Evolutionary conservation across 441 rosid species (phyloP).

Genomic region (Eutrema salsugineum): DNA sequence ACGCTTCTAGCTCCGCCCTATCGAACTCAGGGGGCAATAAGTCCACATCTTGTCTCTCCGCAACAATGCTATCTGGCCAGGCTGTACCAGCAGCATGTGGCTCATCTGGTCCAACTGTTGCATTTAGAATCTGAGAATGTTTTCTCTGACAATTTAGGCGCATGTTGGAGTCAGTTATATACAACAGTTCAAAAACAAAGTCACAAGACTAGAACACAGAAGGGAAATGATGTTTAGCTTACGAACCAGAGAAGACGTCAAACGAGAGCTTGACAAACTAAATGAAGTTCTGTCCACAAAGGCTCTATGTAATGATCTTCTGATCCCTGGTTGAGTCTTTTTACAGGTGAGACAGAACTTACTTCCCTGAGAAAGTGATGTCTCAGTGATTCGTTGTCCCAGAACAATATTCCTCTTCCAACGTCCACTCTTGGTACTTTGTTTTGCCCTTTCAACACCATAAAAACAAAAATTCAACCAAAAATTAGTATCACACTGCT

Average conservation of each 20-base stretch:
- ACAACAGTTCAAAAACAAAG: not conserved
- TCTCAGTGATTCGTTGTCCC: conserved; percentile 33
- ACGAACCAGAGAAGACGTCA: conserved; percentile 44
- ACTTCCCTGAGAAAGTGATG: conserved; percentile 32
- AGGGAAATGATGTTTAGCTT: conserved; percentile 11
- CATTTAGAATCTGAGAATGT: conserved; percentile 47
- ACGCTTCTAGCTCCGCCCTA: conserved; percentile 46
- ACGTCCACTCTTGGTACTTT: conserved; percentile 32
- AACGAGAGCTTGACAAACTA: conserved; percentile 41
- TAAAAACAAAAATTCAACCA: not conserved
- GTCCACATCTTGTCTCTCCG: conserved; percentile 73
- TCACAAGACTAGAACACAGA: not conserved
- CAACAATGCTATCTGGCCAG: conserved; percentile 72
- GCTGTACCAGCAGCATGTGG: conserved; percentile 95
- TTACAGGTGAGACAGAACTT: conserved; percentile 46
- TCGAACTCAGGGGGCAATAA: conserved; percentile 47
- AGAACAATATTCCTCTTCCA: conserved; percentile 37
- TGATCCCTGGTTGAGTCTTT: conserved; percentile 34
- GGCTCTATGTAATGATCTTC: conserved; percentile 40
- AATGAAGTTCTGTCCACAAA: conserved; percentile 61
- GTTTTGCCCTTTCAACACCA: conserved; percentile 43
- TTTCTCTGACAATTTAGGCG: conserved; percentile 42
- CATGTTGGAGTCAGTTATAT: not conserved
- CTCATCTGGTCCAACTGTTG: conserved; percentile 95
- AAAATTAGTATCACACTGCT: not conserved